A percentile compares a stretch with the other conserved stretches of the same genome.
Evolutionary conservation across 1,284 basidiomycete genomes (phyloP).

Genomic region (Rhodotorula sp.): DNA sequence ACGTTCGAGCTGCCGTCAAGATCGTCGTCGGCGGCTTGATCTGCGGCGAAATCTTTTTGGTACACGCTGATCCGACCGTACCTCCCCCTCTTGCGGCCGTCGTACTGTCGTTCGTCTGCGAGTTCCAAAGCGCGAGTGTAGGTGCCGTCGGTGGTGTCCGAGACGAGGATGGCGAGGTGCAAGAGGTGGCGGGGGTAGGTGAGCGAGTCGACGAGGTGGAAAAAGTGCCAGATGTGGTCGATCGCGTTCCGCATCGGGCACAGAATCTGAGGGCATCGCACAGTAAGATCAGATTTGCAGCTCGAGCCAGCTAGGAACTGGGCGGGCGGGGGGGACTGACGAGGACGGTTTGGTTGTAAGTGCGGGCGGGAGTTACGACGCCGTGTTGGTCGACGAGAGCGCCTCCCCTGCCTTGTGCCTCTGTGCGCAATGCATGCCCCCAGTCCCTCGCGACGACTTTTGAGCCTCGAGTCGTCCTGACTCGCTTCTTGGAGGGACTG

Average conservation of each 20-base stretch:
- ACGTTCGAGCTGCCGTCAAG: background rate
- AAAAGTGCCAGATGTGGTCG: slow-evolving; percentile 40
- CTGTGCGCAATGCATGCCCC: background rate
- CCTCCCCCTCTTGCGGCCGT: background rate
- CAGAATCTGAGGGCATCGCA: no score
- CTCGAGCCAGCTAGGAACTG: no score
- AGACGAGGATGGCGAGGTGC: slow-evolving; percentile 33
- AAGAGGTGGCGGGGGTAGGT: slow-evolving; percentile 30
- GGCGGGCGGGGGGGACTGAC: background rate
- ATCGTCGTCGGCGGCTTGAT: background rate
- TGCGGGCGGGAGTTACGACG: background rate
- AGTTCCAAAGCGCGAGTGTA: slow-evolving; percentile 33
- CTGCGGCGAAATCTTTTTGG: slow-evolving; percentile 20
- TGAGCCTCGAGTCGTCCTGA: background rate
- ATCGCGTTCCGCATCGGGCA: slow-evolving; percentile 35
- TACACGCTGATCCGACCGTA: slow-evolving; percentile 23
- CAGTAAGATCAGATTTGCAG: background rate
- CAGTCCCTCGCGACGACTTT: slow-evolving; percentile 21
- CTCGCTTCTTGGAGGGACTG: background rate
- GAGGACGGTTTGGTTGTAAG: slow-evolving; percentile 14
- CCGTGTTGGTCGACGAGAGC: background rate
- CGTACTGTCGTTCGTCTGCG: slow-evolving; percentile 35
- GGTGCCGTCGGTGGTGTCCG: slow-evolving; percentile 28
- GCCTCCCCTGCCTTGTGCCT: background rate
- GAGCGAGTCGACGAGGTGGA: slow-evolving; percentile 31